Evolutionary conservation across 192 early-diverging fungal genomes (phyloP).

Genomic region (Irineochytrium annulatum): DNA sequence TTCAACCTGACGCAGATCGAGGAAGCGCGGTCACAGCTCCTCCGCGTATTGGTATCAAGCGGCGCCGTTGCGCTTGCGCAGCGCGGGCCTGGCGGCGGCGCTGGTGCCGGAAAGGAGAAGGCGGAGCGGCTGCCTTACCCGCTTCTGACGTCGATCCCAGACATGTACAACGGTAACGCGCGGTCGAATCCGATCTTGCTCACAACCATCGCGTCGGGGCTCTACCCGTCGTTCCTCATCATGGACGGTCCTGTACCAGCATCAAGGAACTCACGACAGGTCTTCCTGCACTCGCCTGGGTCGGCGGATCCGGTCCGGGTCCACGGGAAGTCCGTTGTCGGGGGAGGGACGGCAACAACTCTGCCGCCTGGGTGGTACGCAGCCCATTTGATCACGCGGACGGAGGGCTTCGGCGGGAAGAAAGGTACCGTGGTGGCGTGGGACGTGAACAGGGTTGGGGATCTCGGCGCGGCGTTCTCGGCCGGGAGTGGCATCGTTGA

Average conservation of each 20-base stretch:
- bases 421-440: background rate
- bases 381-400: background rate
- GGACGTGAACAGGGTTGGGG: background rate
- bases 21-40: constrained; percentile 12
- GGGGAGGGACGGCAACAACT: background rate
- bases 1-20: constrained; percentile 17
- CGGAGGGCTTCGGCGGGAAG: background rate
- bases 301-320: background rate
- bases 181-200: background rate
- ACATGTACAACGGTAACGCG: background rate
- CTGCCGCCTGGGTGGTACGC: background rate
- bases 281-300: background rate
- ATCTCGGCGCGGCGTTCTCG: background rate
- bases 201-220: background rate
- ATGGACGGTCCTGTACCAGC: too few relatives aligned
- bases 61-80: background rate
- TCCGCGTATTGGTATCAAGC: background rate
- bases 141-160: background rate
- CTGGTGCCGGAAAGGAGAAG: background rate
- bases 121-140: background rate
- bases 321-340: background rate
- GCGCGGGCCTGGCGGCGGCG: background rate
- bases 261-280: too few relatives aligned
- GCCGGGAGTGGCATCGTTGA: background rate
- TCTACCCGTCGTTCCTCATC: background rate